A percentile compares a stretch with the other conserved stretches of the same genome.
phyloP scores from a whole-genome alignment of 1,284 basidiomycete genomes.

The Ustilago cynodontis region DNA sequence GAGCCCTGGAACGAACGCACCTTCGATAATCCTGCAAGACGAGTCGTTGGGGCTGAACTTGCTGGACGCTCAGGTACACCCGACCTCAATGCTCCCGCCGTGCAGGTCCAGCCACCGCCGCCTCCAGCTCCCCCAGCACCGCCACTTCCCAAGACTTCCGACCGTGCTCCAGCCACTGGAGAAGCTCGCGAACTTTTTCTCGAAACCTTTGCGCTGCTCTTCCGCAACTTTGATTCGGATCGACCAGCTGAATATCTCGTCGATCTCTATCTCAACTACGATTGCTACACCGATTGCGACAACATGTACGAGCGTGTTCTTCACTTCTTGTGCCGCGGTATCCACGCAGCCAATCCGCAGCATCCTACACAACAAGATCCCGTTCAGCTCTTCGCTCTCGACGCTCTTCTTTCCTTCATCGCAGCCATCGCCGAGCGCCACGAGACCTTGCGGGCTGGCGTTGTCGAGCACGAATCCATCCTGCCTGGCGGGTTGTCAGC shows the following conservation, averaged over 20 bases:
- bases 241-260: slow-evolving; percentile 84
- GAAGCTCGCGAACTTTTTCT: slow-evolving; percentile 91
- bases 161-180: slow-evolving; percentile 77
- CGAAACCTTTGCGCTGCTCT: slow-evolving; percentile 84
- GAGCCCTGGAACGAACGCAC: slow-evolving; percentile 65
- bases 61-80: slow-evolving; percentile 28
- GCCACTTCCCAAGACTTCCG: slow-evolving; percentile 74
- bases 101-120: slow-evolving; percentile 71
- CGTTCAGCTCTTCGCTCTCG: slow-evolving; percentile 88
- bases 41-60: slow-evolving; percentile 31
- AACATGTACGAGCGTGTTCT: slow-evolving; percentile 93
- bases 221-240: slow-evolving; percentile 71
- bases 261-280: slow-evolving; percentile 94
- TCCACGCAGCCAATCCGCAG: slow-evolving; percentile 74
- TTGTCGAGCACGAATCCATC: slow-evolving; percentile 16
- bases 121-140: slow-evolving; percentile 73
- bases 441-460: slow-evolving; percentile 73
- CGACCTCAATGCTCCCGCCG: slow-evolving; percentile 9
- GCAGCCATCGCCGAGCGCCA: slow-evolving; percentile 87
- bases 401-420: slow-evolving; percentile 87
- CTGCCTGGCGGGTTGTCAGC: slow-evolving; percentile 70
- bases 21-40: slow-evolving; percentile 68
- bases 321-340: slow-evolving; percentile 79
- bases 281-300: slow-evolving; percentile 96
- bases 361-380: slow-evolving; percentile 83